Conservation (phyloP, 2,329 filamentous ascomycete genomes). For the Aureobasidium lini region DNA sequence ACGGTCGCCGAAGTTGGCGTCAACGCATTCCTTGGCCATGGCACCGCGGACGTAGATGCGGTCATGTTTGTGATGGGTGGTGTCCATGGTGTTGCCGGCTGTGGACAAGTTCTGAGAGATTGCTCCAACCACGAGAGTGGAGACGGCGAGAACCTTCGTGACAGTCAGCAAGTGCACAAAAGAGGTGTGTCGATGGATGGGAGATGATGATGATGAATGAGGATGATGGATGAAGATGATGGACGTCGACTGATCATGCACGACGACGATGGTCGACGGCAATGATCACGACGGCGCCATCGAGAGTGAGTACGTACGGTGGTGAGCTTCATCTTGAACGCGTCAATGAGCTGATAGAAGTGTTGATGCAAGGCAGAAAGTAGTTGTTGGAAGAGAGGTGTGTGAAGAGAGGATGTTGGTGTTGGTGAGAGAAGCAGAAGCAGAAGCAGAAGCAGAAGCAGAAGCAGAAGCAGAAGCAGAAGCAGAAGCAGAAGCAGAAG, state of each 20-base stretch:
- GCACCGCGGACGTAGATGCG: background rate
- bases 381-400: background rate
- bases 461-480: background rate
- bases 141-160: background rate
- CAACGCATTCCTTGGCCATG: too few species aligned
- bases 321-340: constrained; percentile 3
- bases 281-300: background rate
- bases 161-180: background rate
- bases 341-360: background rate
- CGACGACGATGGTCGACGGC: too few species aligned
- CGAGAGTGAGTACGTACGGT: background rate
- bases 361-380: background rate
- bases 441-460: background rate
- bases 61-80: background rate
- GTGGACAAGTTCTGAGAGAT: background rate
- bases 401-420: background rate
- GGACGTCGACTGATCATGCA: background rate
- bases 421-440: background rate
- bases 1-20: too few species aligned
- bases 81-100: background rate
- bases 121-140: background rate
- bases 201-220: background rate
- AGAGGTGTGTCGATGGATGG: background rate
- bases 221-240: background rate
- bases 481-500: background rate